Base-by-base conservation (phyloP, 371 early-diverging fungal species). In the Rhizopus sp. region DNA sequence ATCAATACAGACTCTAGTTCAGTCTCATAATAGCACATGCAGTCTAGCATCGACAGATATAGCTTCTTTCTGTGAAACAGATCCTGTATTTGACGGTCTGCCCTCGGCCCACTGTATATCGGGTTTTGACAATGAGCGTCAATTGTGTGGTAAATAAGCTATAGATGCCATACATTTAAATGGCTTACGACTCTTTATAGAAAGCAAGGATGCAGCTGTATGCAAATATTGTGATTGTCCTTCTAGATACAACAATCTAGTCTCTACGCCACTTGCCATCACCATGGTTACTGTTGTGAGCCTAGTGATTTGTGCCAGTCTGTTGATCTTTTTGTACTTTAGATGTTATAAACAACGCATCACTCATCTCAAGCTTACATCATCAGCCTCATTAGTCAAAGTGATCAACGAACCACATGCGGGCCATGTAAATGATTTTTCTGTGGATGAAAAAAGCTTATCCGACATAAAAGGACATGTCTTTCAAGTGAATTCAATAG, bases 111-210 rank as follows among this genome's bases (percentile, higher is more conserved):
- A 41, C 5, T 75, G 76, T 50, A 58, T 75, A 13, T 60, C 63
- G 0, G 72, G 70, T 10, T 54, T 56, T 33, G 76, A 63, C 12
- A 65, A 70, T 56, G 76, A 75, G 40, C 62, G 64, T n/a, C 60
- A 60, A 29, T 62, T 65, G 40, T 75, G 76, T 59, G 76, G 76
- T 75, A 70, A 57, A 40, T 15, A 40, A 33, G 5, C 9, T 1
- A 33, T 16, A 7, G 34, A 50, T 23, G 23, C 23, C 23, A 23
- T 23, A 23, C 23, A 23, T 23, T 23, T 23, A 23, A 23, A 23
- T 23, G 23, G 23, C 23, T 23, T 23, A 23, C 23, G 23, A 23
- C 23, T 23, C 23, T 23, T 2, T 23, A 23, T 23, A 23, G 23
- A 23, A 23, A 34, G 17, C 15, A 50, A 50, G 16, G 16, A 35